Conservation (phyloP, 75 land plant genomes). For the Cunninghamia lanceolata region DNA sequence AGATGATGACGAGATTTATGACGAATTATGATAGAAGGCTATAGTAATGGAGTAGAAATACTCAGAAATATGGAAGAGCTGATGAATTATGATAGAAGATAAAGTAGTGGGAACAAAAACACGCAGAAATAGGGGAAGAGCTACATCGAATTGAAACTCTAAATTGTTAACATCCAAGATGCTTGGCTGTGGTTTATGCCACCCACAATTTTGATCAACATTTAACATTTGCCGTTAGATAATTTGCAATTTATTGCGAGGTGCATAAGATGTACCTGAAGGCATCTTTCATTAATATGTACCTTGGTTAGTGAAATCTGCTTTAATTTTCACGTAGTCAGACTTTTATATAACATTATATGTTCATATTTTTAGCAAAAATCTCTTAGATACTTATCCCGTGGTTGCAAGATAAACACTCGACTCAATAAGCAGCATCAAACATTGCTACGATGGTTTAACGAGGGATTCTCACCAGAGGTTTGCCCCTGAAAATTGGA, state of each 20-base stretch:
- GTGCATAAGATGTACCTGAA: background rate
- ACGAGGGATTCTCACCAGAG: background rate
- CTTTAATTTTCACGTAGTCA: background rate
- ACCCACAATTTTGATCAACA: slow-evolving; percentile 4
- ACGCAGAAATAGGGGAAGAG: background rate
- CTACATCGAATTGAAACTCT: background rate
- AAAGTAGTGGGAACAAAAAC: background rate
- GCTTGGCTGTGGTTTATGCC: slow-evolving; percentile 1
- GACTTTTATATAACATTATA: background rate
- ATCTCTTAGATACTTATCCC: background rate
- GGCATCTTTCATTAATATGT: background rate
- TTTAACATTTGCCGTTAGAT: background rate
- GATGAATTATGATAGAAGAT: background rate
- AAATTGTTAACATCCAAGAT: background rate
- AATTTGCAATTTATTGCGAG: background rate
- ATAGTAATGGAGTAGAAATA: background rate
- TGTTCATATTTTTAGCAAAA: background rate
- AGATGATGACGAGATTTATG: background rate
- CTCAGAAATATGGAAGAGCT: slow-evolving; percentile 1
- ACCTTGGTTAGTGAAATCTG: background rate
- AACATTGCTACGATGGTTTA: background rate
- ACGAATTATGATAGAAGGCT: slow-evolving; percentile 5
- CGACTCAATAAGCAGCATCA: background rate
- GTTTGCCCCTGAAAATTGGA: background rate
- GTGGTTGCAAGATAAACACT: background rate